Conservation (phyloP, 2,329 filamentous ascomycete genomes). For the Apiospora sp. region DNA sequence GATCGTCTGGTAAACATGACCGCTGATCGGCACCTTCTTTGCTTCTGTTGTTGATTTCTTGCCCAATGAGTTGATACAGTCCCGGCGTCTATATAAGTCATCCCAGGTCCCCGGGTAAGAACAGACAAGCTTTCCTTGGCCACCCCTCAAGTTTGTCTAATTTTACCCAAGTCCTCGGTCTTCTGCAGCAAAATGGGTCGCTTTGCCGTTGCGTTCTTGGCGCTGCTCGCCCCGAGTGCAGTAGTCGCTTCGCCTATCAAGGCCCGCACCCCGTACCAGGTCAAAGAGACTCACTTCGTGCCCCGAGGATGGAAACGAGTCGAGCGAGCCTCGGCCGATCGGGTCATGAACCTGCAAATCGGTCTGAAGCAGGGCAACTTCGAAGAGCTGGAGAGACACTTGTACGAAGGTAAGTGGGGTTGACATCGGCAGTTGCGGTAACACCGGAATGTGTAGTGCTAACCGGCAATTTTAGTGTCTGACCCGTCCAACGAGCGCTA, state of each 20-base stretch:
- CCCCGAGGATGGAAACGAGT: conserved; percentile 49
- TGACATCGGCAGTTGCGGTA: background rate
- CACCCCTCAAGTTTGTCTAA: background rate
- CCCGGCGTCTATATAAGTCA: background rate
- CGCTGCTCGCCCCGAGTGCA: conserved; percentile 37
- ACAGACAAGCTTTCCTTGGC: conserved; percentile 10
- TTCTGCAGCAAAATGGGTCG: conserved; percentile 37
- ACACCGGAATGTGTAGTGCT: background rate
- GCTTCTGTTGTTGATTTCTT: background rate
- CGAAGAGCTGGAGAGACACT: conserved; percentile 63
- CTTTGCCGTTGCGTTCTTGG: conserved; percentile 34
- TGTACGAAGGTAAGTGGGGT: conserved; percentile 41
- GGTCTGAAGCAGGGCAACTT: conserved; percentile 57
- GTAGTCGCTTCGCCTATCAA: conserved; percentile 37
- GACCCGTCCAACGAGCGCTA: conserved; percentile 50
- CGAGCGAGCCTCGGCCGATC: conserved; percentile 45
- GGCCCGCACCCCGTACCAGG: conserved; percentile 38
- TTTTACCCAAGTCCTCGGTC: background rate
- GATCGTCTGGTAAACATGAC: background rate
- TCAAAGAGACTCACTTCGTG: conserved; percentile 62
- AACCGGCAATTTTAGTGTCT: conserved; percentile 48
- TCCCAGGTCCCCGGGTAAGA: background rate
- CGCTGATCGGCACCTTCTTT: background rate
- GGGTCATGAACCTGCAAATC: conserved; percentile 56
- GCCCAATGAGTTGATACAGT: background rate